Evolutionary conservation across 163 green algal species (phyloP).

Genomic region (Scenedesmus sp.): DNA sequence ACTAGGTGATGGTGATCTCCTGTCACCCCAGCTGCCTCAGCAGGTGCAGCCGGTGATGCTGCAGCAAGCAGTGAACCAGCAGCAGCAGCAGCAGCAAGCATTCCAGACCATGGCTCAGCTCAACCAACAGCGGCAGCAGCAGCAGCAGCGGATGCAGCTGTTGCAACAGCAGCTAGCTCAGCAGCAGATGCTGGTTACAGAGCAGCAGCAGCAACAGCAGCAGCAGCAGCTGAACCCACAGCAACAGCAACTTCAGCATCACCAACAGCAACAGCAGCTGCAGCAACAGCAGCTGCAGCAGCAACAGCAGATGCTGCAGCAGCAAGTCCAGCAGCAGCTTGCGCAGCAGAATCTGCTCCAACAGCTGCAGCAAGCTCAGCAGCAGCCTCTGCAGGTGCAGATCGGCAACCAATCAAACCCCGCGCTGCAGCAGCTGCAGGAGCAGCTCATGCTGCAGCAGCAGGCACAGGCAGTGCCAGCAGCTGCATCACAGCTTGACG

Average conservation of each 20-base stretch:
- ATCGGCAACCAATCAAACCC: not conserved
- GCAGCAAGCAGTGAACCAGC: slow-evolving; percentile 30
- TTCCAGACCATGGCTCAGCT: not conserved
- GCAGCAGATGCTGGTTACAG: not conserved
- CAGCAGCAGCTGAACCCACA: not conserved
- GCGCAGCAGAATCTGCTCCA: not conserved
- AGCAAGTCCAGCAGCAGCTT: not conserved
- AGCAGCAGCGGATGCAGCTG: slow-evolving; percentile 21
- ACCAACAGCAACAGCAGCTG: not conserved
- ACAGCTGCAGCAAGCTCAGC: not conserved
- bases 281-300: not conserved
- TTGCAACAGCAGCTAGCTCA: slow-evolving; percentile 4
- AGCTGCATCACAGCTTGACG: not conserved
- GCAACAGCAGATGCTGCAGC: not conserved
- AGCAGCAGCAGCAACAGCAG: not conserved
- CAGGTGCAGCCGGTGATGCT: not conserved
- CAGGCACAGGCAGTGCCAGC: not conserved
- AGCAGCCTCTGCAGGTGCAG: not conserved
- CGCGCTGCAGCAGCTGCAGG: not conserved
- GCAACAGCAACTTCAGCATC: not conserved
- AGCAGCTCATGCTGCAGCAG: not conserved
- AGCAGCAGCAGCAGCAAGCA: slow-evolving; percentile 16
- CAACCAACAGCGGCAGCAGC: slow-evolving; percentile 18
- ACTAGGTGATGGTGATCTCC: not conserved
- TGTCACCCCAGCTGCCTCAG: slow-evolving; percentile 9